A percentile compares a stretch with the other conserved stretches of the same genome.
Evolutionary conservation across 495 filamentous ascomycete genomes (phyloP).

Genomic region (Hypomontagnella monticulosa): DNA sequence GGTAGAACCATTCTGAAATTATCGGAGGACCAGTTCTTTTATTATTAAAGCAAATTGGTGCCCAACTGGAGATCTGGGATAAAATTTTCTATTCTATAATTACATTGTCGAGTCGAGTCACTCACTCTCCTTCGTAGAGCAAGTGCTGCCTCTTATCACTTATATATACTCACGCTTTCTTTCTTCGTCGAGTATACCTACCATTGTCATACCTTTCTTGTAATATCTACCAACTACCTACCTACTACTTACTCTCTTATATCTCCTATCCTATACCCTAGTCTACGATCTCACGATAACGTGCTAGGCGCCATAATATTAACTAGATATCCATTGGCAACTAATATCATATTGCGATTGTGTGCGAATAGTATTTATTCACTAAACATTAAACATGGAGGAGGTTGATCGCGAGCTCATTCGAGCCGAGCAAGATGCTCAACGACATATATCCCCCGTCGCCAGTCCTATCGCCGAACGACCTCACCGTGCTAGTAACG

Average conservation of each 20-base stretch:
- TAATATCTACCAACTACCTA: neutral
- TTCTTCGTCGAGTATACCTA: neutral
- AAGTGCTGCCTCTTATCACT: slow-evolving; percentile 21
- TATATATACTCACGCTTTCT: slow-evolving; percentile 1
- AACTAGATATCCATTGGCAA: neutral
- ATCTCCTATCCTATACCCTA: neutral
- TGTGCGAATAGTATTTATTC: neutral
- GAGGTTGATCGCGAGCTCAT: slow-evolving; percentile 63
- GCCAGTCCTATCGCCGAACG: slow-evolving; percentile 25
- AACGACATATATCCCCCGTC: slow-evolving; percentile 26
- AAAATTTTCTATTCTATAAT: slow-evolving; percentile 10
- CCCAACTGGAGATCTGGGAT: slow-evolving; percentile 10
- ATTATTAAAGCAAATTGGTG: slow-evolving; percentile 4
- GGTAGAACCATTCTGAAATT: slow-evolving; percentile 1
- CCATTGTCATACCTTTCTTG: no score
- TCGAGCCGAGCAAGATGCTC: slow-evolving; percentile 57
- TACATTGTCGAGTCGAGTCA: slow-evolving; percentile 4
- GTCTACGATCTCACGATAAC: neutral
- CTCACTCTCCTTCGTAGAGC: slow-evolving; percentile 6
- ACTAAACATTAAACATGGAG: slow-evolving; percentile 52
- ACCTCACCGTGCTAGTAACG: slow-evolving; percentile 48
- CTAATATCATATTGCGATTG: neutral
- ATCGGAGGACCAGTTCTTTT: neutral
- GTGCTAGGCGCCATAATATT: no score
- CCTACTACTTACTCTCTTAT: neutral